Evolutionary conservation across 306 rosid genomes (phyloP).

Genomic region (Boehmeria nivea): DNA sequence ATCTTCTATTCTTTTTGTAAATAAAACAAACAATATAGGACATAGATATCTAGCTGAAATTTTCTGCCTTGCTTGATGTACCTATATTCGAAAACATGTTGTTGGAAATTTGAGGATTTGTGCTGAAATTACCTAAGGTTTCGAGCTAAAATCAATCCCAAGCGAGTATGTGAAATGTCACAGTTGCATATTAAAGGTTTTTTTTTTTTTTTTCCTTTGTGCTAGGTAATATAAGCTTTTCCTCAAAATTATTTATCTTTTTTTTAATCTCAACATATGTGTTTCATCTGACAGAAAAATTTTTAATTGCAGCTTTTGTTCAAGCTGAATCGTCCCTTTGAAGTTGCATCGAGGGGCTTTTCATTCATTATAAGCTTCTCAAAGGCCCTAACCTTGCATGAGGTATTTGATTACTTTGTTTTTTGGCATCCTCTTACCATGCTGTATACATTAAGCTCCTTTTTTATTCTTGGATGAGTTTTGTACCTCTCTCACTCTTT

Average conservation of each 20-base stretch:
- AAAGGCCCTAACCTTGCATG: conserved; percentile 66
- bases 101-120: no score
- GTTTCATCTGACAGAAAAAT: conserved; percentile 10
- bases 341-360: conserved; percentile 92
- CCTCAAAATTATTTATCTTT: neutral
- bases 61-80: conserved; percentile 5
- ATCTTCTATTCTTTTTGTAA: neutral
- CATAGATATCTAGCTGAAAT: conserved; percentile 13
- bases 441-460: neutral
- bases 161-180: no score
- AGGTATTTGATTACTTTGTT: conserved; percentile 46
- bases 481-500: conserved; percentile 7
- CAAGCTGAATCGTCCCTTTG: conserved; percentile 83
- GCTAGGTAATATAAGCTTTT: neutral
- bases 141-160: no score
- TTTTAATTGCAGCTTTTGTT: conserved; percentile 68
- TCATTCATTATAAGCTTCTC: conserved; percentile 90
- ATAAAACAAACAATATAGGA: conserved; percentile 15
- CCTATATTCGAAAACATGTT: neutral
- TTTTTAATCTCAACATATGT: no score
- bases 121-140: no score
- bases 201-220: neutral
- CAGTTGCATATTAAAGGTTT: no score
- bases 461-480: neutral
- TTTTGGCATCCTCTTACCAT: no score